Conservation (phyloP, 2,329 filamentous ascomycete genomes). For the Aspergillus brunneoviolaceus region DNA sequence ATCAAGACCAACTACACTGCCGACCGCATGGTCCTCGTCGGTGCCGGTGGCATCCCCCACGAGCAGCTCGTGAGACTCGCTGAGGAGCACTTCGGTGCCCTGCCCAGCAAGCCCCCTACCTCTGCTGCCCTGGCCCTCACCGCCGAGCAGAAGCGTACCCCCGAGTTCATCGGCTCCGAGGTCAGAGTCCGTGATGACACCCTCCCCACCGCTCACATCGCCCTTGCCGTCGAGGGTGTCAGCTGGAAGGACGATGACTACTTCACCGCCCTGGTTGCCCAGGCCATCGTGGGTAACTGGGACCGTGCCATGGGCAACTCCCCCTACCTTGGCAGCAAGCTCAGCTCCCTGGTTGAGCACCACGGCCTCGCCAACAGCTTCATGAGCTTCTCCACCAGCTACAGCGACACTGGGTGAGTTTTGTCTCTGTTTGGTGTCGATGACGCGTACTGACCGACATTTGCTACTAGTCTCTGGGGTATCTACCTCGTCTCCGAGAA, state of each 20-base stretch:
- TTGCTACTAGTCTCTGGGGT: conserved; percentile 79
- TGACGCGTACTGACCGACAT: conserved; percentile 1
- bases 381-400: conserved; percentile 99
- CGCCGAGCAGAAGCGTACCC: conserved; percentile 77
- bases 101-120: conserved; percentile 74
- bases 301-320: conserved; percentile 98
- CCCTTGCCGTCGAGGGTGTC: conserved; percentile 97
- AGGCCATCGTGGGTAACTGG: conserved; percentile 99
- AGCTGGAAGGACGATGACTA: conserved; percentile 99
- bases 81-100: conserved; percentile 86
- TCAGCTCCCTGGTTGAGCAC: conserved; percentile 90
- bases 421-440: neutral
- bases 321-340: conserved; percentile 95
- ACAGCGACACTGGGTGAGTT: conserved; percentile 94
- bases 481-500: conserved; percentile 97
- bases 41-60: conserved; percentile 90
- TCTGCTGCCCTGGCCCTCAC: conserved; percentile 69
- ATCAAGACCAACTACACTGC: conserved; percentile 99
- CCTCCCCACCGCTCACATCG: conserved; percentile 94
- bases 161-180: conserved; percentile 95
- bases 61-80: conserved; percentile 91
- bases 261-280: conserved; percentile 95
- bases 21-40: conserved; percentile 98
- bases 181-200: conserved; percentile 94
- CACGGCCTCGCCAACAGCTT: conserved; percentile 98